Evolutionary conservation across 768 basidiomycete species (phyloP).

Genomic region (Cystofilobasidium bisporidii): DNA sequence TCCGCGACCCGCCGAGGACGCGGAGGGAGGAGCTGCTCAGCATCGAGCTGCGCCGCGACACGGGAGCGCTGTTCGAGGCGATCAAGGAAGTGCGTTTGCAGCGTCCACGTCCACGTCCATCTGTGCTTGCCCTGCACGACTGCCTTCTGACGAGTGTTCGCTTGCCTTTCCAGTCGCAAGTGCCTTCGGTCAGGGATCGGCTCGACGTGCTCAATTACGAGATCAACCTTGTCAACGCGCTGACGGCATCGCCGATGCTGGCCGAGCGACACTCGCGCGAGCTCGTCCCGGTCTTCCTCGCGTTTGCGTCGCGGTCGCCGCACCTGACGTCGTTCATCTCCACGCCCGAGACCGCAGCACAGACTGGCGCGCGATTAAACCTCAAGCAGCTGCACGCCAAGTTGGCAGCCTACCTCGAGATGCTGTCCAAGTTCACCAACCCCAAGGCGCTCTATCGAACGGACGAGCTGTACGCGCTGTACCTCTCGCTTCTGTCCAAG

Average conservation of each 20-base stretch:
- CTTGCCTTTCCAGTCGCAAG: conserved; percentile 37
- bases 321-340: conserved; percentile 30
- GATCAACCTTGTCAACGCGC: conserved; percentile 59
- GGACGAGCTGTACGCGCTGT: conserved; percentile 55
- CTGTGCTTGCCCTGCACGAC: conserved; percentile 20
- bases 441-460: conserved; percentile 77
- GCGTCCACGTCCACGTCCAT: conserved; percentile 47
- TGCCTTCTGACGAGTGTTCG: not conserved
- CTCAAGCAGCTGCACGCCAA: conserved; percentile 29
- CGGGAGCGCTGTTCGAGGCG: conserved; percentile 59
- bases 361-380: not conserved
- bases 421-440: conserved; percentile 83
- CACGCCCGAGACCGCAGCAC: conserved; percentile 30
- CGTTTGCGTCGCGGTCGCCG: conserved; percentile 34
- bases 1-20: conserved; percentile 34
- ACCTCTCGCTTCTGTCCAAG: conserved; percentile 67
- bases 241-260: conserved; percentile 59
- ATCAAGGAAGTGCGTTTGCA: conserved; percentile 46
- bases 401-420: conserved; percentile 64
- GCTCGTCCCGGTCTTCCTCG: conserved; percentile 75
- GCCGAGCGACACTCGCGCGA: conserved; percentile 80
- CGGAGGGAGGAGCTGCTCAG: conserved; percentile 40
- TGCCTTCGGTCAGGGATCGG: conserved; percentile 42
- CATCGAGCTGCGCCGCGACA: conserved; percentile 68
- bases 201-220: conserved; percentile 72